Conservation (phyloP, 805 yeast species). For the Metschnikowia lunata region DNA sequence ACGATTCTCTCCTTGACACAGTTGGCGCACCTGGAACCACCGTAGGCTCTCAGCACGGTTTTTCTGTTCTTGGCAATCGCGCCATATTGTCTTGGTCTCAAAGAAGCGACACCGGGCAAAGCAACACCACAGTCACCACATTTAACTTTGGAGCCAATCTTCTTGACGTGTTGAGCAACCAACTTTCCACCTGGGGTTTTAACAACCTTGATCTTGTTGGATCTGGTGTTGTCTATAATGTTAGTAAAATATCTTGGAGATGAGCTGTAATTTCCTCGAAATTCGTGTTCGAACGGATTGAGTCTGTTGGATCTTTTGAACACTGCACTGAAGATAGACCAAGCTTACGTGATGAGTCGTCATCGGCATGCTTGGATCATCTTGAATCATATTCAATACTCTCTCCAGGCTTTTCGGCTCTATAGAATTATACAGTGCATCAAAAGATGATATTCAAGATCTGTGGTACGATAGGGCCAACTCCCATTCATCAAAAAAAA, state of each 20-base stretch:
- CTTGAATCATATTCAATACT: too few relatives aligned
- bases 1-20: conserved; percentile 99
- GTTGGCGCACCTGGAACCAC: conserved; percentile 98
- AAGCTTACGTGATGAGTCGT: too few relatives aligned
- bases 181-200: conserved; percentile 99
- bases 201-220: conserved; percentile 99
- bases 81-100: conserved; percentile 99
- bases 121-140: conserved; percentile 85
- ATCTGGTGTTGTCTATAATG: conserved; percentile 91
- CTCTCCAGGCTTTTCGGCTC: too few relatives aligned
- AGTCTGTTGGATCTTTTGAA: background rate
- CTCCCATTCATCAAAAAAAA: too few relatives aligned
- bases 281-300: background rate
- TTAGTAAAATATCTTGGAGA: conserved; percentile 23
- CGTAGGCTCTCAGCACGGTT: conserved; percentile 99
- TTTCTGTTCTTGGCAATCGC: conserved; percentile 91
- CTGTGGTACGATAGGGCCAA: too few relatives aligned
- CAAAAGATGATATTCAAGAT: too few relatives aligned
- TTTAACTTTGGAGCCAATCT: conserved; percentile 80
- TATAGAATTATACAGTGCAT: too few relatives aligned
- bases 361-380: too few relatives aligned
- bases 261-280: background rate
- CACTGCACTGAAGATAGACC: too few relatives aligned
- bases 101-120: conserved; percentile 83
- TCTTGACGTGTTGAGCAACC: conserved; percentile 96